Conservation (phyloP, 2,329 filamentous ascomycete genomes). For the Apiospora phragmitis region DNA sequence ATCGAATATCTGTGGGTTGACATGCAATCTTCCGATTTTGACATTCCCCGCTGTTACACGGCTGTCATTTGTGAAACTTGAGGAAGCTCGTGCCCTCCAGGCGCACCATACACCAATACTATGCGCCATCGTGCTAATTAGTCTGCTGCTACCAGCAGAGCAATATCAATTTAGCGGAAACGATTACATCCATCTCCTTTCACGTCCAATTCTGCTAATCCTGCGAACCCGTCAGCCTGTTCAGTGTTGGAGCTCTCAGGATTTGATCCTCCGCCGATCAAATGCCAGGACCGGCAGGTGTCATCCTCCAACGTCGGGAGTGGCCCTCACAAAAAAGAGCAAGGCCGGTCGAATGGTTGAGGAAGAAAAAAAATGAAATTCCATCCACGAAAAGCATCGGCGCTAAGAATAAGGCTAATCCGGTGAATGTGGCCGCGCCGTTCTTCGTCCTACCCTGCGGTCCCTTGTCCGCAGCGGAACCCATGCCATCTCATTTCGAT, state of each 20-base stretch:
- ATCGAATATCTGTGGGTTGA: not conserved
- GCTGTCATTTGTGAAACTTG: not conserved
- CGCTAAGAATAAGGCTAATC: slow-evolving; percentile 8
- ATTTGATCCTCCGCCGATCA: slow-evolving; percentile 7
- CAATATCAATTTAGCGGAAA: not conserved
- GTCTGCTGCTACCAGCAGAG: not conserved
- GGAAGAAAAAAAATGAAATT: not conserved
- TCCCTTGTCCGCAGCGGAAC: not conserved
- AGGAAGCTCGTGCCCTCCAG: not conserved
- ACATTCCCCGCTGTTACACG: not conserved
- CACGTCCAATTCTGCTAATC: not conserved
- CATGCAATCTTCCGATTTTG: not conserved
- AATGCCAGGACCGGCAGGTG: not conserved
- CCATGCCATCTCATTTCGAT: slow-evolving; percentile 4
- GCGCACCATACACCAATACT: not conserved
- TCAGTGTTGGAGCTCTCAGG: not conserved
- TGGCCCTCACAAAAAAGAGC: not conserved
- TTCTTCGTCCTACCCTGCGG: not conserved
- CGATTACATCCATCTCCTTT: not conserved
- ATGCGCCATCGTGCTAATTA: not conserved
- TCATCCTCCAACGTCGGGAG: not conserved
- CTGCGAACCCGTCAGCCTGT: not conserved
- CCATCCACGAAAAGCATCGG: slow-evolving; percentile 1
- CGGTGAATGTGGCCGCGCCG: not conserved
- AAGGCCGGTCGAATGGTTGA: not conserved